These are phyloP conservation scores for Pyrus pyrifolia DNA, from an alignment of 306 rosid genomes.

Conservation along the genomic window DNA sequence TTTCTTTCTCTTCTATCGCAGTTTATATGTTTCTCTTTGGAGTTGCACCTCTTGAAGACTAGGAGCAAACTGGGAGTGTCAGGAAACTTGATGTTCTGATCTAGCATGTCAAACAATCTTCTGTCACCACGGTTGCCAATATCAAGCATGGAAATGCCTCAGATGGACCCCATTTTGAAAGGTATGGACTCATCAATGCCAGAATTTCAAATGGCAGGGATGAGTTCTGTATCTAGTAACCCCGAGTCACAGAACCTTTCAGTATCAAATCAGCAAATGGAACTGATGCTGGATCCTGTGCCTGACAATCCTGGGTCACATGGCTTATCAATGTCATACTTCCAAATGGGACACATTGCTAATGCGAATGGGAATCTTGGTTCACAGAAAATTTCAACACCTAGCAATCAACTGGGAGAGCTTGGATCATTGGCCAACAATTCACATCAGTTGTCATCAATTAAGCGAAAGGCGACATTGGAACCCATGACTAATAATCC, in stretches of 20 bases:
- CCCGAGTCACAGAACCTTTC: conserved; percentile 37
- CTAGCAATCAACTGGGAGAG: conserved; percentile 34
- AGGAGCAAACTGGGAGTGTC: conserved; percentile 13
- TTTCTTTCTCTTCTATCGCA: not conserved
- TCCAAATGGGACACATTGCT: conserved; percentile 35
- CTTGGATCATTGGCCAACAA: conserved; percentile 25
- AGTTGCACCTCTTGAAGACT: not conserved
- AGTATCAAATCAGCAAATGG: conserved; percentile 28
- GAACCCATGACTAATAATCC: conserved; percentile 33
- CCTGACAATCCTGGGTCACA: conserved; percentile 32
- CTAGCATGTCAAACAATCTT: conserved; percentile 52
- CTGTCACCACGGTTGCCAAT: conserved; percentile 43
- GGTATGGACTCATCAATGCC: conserved; percentile 45
- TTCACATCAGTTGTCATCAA: conserved; percentile 31
- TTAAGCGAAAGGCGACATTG: conserved; percentile 60
- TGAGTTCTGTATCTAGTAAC: conserved; percentile 37
- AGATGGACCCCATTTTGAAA: conserved; percentile 44
- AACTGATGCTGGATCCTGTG: conserved; percentile 26
- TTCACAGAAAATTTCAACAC: conserved; percentile 22
- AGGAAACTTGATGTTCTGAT: conserved; percentile 7
- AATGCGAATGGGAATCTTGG: conserved; percentile 19
- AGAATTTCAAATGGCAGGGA: conserved; percentile 40
- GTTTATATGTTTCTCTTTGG: not conserved
- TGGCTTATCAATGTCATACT: conserved; percentile 25
- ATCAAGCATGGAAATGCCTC: conserved; percentile 52